A percentile compares a stretch with the other conserved stretches of the same genome.
phyloP scores from a whole-genome alignment of 192 early-diverging fungal species.

The Phlyctochytrium arcticum region DNA sequence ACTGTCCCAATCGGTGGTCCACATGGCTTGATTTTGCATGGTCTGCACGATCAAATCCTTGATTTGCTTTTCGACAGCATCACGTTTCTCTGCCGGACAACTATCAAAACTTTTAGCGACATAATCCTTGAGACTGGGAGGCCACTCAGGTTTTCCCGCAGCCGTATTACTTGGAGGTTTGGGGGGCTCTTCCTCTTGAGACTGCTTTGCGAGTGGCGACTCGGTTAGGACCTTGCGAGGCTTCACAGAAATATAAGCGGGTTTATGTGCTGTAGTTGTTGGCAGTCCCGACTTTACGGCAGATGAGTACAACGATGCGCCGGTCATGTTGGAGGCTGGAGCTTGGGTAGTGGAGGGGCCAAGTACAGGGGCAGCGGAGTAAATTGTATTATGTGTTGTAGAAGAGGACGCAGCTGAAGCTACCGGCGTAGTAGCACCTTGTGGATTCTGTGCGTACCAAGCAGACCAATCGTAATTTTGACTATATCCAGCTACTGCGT shows the following conservation, averaged over 20 bases:
- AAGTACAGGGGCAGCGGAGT: neutral
- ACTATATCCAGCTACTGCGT: neutral
- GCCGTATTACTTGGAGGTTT: no score
- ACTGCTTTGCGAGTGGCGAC: constrained; percentile 6
- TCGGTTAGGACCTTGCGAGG: constrained; percentile 3
- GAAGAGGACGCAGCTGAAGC: neutral
- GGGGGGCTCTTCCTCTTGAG: neutral
- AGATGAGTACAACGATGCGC: neutral
- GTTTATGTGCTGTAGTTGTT: neutral
- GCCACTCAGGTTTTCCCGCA: neutral
- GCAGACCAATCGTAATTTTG: constrained; percentile 2
- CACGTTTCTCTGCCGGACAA: constrained; percentile 11
- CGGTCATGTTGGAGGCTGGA: neutral
- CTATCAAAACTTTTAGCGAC: constrained; percentile 25
- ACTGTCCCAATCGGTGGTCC: constrained; percentile 65
- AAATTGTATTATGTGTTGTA: neutral
- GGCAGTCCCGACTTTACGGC: neutral
- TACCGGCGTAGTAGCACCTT: neutral
- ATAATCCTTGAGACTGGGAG: constrained; percentile 10
- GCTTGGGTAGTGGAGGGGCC: neutral
- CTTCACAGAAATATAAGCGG: constrained; percentile 15
- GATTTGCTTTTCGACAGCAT: constrained; percentile 50
- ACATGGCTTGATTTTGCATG: constrained; percentile 38
- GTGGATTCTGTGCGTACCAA: neutral
- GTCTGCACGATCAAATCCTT: constrained; percentile 50